Conservation (phyloP, 768 basidiomycete species). For the Boletus vermiculosoides region DNA sequence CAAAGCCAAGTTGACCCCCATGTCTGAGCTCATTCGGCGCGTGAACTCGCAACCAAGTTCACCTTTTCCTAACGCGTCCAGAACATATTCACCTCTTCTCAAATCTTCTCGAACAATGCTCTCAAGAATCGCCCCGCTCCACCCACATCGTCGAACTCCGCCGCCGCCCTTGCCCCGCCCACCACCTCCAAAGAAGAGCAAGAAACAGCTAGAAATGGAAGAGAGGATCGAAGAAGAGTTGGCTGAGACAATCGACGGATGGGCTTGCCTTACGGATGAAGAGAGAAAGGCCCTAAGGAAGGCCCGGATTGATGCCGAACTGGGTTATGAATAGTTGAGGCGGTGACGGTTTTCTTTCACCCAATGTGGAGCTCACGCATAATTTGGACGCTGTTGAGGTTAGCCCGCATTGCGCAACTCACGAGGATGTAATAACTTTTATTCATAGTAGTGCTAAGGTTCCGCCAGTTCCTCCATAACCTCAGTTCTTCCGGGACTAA, state of each 20-base stretch:
- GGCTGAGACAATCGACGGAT: slow-evolving; percentile 68
- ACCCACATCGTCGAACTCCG: slow-evolving; percentile 69
- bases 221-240: slow-evolving; percentile 82
- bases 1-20: slow-evolving; percentile 56
- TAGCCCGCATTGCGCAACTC: neutral
- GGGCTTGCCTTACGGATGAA: slow-evolving; percentile 41
- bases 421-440: slow-evolving; percentile 6
- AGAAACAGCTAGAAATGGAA: slow-evolving; percentile 73
- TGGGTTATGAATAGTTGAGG: slow-evolving; percentile 49
- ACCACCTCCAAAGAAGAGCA: slow-evolving; percentile 73
- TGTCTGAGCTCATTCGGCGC: slow-evolving; percentile 74
- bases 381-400: neutral
- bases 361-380: neutral
- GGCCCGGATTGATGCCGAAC: slow-evolving; percentile 62
- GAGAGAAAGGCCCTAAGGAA: slow-evolving; percentile 54
- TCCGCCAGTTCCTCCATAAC: neutral
- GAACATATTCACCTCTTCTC: slow-evolving; percentile 59
- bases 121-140: slow-evolving; percentile 71
- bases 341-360: neutral
- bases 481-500: neutral
- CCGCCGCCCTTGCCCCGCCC: slow-evolving; percentile 71
- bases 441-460: neutral
- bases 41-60: slow-evolving; percentile 67
- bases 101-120: slow-evolving; percentile 64
- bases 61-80: slow-evolving; percentile 35